Conservation (phyloP, 169 alveolate genomes). For the Plasmodium fragile region DNA sequence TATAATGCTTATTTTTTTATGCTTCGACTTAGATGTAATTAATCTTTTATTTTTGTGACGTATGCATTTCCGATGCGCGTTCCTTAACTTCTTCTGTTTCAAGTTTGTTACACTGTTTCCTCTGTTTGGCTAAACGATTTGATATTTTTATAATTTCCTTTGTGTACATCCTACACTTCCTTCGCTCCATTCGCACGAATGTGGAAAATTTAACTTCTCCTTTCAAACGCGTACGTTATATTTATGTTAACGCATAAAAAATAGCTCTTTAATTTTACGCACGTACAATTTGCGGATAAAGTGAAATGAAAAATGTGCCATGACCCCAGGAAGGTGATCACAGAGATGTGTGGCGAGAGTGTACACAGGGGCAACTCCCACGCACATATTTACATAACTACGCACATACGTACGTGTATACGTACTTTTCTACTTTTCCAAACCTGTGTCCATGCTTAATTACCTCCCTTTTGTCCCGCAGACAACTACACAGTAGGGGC, state of each 20-base stretch:
- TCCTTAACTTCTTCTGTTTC: background rate
- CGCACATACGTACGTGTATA: background rate
- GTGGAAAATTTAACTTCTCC: constrained; percentile 5
- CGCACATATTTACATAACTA: background rate
- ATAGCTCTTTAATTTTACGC: constrained; percentile 4
- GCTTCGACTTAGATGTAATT: background rate
- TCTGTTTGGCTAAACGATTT: background rate
- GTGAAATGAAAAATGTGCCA: background rate
- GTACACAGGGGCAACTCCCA: background rate
- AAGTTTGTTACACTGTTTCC: background rate
- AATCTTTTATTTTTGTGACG: constrained; percentile 11
- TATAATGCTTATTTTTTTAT: constrained; percentile 7
- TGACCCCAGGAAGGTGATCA: background rate
- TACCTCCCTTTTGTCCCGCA: background rate
- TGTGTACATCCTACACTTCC: background rate
- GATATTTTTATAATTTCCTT: background rate
- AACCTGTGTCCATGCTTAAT: background rate
- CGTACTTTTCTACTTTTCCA: background rate
- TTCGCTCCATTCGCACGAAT: background rate
- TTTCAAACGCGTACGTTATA: background rate
- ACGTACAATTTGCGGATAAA: background rate
- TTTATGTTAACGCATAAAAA: background rate
- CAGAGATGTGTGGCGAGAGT: background rate
- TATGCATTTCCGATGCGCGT: background rate
- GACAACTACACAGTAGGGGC: background rate